Base-by-base conservation (phyloP, 768 basidiomycete species). In the Boletus rubescentipes region DNA sequence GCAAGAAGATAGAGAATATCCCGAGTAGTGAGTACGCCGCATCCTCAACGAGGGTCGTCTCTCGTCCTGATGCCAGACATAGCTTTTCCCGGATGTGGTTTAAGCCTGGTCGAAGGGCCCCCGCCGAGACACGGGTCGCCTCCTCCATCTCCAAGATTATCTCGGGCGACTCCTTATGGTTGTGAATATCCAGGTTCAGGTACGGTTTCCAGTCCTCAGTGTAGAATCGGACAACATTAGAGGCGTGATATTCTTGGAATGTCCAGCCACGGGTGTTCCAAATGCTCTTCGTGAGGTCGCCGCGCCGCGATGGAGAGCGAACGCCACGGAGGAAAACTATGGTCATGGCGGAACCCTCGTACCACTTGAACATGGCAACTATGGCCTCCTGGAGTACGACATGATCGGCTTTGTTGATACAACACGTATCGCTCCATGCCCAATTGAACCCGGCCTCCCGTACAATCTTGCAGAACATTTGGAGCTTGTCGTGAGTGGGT, bases 331-430 rank as follows among this genome's bases (percentile, higher is more conserved):
- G 42, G 8, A 31, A 37, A 20, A 59, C 11, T 4, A 59, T 34
- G 0, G 51, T 58, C 35, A 48, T 0, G 10, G 47, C 20, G 1
- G 58, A 57, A 15, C 55, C 49, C 4, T 34, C 10, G 14, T 57
- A 59, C 58, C 58, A 59, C 26, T 29, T 46, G 40, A 50, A 58
- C 54, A 58, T 45, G 21, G 54, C 20, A 2, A 56, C 49, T 15
- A 56, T 29, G 0, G 55, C 40, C 15, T 57, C 49, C 14, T 57
- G 46, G 7, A 38, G 21, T 12, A 46, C 38, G 3, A 16, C 1
- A 0, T 43, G 36, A 15, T 51, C 46, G 11, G 2, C 6, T 8
- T 44, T 42, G 15, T 56, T 43, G 30, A 58, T 51, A 16, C 54
- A 58, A 14, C 45, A 51, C 0, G 49, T 56, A 14, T 58, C 57